These are phyloP conservation scores for Entomophthora muscae DNA, from an alignment of 371 early-diverging fungal species.

Conservation along the genomic window DNA sequence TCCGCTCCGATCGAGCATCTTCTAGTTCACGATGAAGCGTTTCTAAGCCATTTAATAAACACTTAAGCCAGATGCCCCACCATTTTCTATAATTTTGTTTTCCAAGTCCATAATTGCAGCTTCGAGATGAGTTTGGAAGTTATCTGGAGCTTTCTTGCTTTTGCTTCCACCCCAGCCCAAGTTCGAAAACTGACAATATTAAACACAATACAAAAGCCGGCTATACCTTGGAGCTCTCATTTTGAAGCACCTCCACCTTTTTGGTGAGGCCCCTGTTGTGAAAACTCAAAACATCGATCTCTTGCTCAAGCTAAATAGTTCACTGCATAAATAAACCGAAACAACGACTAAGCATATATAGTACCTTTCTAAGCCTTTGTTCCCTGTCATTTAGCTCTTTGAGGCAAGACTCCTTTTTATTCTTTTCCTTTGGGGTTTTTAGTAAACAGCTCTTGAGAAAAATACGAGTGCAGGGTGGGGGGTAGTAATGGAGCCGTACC, in stretches of 20 bases:
- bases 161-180: neutral
- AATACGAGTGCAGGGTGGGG: no score
- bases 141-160: neutral
- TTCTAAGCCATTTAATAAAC: neutral
- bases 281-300: constrained; percentile 5
- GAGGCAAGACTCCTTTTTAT: neutral
- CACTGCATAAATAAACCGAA: neutral
- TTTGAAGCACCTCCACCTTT: constrained; percentile 5
- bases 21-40: neutral
- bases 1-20: neutral
- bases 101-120: constrained; percentile 1
- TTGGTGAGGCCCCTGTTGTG: constrained; percentile 6
- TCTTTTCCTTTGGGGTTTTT: neutral
- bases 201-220: neutral
- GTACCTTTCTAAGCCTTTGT: neutral
- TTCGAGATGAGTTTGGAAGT: neutral
- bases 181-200: neutral
- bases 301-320: constrained; percentile 3
- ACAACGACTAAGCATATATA: neutral
- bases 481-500: no score
- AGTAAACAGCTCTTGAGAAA: no score
- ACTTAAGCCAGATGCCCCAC: neutral
- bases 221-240: neutral
- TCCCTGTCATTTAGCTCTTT: neutral
- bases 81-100: constrained; percentile 6